Evolutionary conservation across 768 basidiomycete species (phyloP), one percentile per base, ranked within the genome.

Genomic region (Xerocomellus intermedius): DNA sequence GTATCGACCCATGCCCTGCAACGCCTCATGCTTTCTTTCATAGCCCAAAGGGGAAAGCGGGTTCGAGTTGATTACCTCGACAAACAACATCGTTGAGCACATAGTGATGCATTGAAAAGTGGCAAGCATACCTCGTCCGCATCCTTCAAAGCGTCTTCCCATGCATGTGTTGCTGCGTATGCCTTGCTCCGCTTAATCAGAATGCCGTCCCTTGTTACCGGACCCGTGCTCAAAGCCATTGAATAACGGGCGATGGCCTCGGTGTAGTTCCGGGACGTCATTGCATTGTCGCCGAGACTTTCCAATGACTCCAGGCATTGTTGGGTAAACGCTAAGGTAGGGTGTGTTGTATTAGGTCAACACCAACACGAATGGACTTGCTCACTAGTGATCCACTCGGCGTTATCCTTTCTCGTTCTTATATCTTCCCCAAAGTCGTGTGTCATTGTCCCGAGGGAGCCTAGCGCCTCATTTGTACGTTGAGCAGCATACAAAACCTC

Each of bases 1-100:
- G 30, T 48, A 38, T 19, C 42, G 55, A 28, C 12, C 61, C 72
- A 2, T 71, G 19, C 56, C 50, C 13, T 35, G 49, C 3, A 57
- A 37, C 12, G 47, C 36, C 0, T 48, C 36, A 5, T 44, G 45
- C 22, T 48, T 59, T 37, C 21, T 48, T 50, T 52, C 58, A 13
- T 45, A 41, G 19, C 50, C 47, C 43, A 32, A 26, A 4, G 38
- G 33, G 16, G 56, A 46, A 37, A n/a, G 19, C 4, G 56, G 47
- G 38, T 26, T 48, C 50, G 19, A 35, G 33, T 48, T 16, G 10
- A 52, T 49, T 16, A 17, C 50, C 58, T 59, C 2, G 37, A 26
- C 9, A 35, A 17, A 26, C 10, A 12, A 33, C 5, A 16, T 36
- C 8, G 17, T 35, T 32, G 16, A 41, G 24, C 14, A 36, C 28